These are phyloP conservation scores for Brassica balearica DNA, from an alignment of 441 rosid species.

Conservation along the genomic window DNA sequence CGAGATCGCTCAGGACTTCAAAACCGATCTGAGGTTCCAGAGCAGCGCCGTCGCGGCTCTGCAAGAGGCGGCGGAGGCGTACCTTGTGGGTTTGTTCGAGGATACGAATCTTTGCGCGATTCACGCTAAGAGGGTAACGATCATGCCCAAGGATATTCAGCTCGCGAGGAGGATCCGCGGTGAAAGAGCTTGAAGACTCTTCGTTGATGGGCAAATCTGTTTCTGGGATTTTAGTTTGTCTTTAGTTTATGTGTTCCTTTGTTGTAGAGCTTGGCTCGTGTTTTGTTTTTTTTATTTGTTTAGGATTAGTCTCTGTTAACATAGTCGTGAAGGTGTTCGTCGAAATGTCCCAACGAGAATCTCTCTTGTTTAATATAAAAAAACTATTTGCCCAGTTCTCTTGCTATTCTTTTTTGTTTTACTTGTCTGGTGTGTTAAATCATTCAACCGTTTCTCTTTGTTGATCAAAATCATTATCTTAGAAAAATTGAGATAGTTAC, in stretches of 20 bases:
- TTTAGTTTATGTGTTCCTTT: not conserved
- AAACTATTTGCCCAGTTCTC: not conserved
- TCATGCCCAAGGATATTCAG: slow-evolving; percentile 44
- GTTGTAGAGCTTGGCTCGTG: not conserved
- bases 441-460: not conserved
- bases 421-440: not conserved
- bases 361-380: slow-evolving; percentile 9
- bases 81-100: slow-evolving; percentile 30
- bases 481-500: not conserved
- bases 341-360: slow-evolving; percentile 17
- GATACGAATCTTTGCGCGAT: slow-evolving; percentile 39
- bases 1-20: slow-evolving; percentile 70
- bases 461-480: not conserved
- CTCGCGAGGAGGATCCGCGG: slow-evolving; percentile 43
- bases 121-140: slow-evolving; percentile 34
- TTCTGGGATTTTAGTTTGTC: not conserved
- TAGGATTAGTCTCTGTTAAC: not conserved
- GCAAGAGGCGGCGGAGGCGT: slow-evolving; percentile 40
- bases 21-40: slow-evolving; percentile 67
- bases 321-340: slow-evolving; percentile 26
- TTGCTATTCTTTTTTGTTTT: not conserved
- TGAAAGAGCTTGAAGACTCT: slow-evolving; percentile 36
- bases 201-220: not conserved
- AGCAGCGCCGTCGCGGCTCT: slow-evolving; percentile 52
- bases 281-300: not conserved